Base-by-base conservation (phyloP, 257 asterid genomes). In the Solanum gracilifrons region DNA sequence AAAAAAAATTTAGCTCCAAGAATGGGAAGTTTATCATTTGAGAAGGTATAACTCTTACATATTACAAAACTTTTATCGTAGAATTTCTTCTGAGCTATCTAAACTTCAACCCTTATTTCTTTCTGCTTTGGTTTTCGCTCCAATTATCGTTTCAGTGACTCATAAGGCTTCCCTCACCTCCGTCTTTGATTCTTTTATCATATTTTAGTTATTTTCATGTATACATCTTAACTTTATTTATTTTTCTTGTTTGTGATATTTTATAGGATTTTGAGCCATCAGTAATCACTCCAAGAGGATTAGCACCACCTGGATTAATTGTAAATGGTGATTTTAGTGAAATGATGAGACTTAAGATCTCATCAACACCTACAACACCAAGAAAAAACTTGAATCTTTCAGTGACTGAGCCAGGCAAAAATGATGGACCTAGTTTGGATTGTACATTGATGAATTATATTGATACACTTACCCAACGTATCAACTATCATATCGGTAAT, bases 401-500 rank as follows among this genome's bases (percentile, higher is more conserved):
- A 20, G 88, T 86, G 3, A 62, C 55, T 11, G 88, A 86, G 58
- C 88, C 88, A 29, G 84, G 84, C 20, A 86, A 35, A 32, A 77
- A 48, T 48, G 84, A 48, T 20, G 84, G 68, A 60, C 84, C 74
- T 46, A 29, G 2, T 39, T 32, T 86, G 16, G 82, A 86, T 16
- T 86, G 83, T 29, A 86, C 55, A 36, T 62, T 86, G 35, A 60
- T 43, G 68, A 86, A 86, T 36, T 86, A 86, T 73, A 36, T 86
- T 32, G 84, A 86, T 27, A 86, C 88, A 10, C 80, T 86, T 48
- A 20, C 88, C 2, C 21, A 86, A 48, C 88, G 88, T 8, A 77
- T 86, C 84, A 86, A 86, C 48, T 86, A 86, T 12, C 88, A 86
- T 39, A 48, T 86, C 3, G 88, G 88, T 86, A 85, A 16, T 1